These are phyloP conservation scores for Lenzites betulinus DNA, from an alignment of 768 basidiomycete species.

Conservation along the genomic window DNA sequence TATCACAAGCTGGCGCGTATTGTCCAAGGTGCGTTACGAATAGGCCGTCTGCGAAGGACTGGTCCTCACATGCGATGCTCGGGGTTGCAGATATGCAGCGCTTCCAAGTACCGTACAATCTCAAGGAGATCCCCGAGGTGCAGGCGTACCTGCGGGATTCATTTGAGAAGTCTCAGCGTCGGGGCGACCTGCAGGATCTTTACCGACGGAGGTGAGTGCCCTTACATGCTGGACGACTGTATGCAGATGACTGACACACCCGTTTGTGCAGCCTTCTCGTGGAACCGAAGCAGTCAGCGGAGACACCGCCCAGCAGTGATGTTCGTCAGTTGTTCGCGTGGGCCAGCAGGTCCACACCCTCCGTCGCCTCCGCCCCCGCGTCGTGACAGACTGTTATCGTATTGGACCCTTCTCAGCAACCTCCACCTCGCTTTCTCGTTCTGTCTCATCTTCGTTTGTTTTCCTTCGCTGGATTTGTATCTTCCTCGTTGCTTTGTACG, in stretches of 20 bases:
- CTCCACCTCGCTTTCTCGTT: neutral
- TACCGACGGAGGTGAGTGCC: constrained; percentile 76
- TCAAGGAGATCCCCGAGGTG: constrained; percentile 88
- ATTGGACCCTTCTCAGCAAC: neutral
- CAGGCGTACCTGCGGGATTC: constrained; percentile 75
- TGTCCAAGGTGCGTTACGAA: constrained; percentile 62
- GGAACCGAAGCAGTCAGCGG: constrained; percentile 80
- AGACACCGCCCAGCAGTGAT: constrained; percentile 61
- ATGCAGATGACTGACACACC: neutral
- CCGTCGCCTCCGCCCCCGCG: constrained; percentile 40
- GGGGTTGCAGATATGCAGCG: constrained; percentile 76
- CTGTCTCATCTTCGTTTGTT: neutral
- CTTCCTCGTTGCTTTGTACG: constrained; percentile 16
- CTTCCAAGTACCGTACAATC: constrained; percentile 83
- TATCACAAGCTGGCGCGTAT: constrained; percentile 90
- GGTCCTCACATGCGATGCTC: neutral
- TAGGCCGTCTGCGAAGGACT: neutral
- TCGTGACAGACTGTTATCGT: constrained; percentile 27
- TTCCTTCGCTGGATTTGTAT: constrained; percentile 3
- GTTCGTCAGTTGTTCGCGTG: constrained; percentile 81
- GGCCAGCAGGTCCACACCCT: constrained; percentile 60
- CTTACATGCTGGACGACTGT: neutral
- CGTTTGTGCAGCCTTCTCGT: constrained; percentile 52
- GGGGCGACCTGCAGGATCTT: constrained; percentile 82
- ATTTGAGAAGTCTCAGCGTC: constrained; percentile 74